A percentile compares a stretch with the other conserved stretches of the same genome.
These are phyloP conservation scores for Lentinula raphanica DNA, from an alignment of 768 basidiomycete genomes.

Conservation along the genomic window DNA sequence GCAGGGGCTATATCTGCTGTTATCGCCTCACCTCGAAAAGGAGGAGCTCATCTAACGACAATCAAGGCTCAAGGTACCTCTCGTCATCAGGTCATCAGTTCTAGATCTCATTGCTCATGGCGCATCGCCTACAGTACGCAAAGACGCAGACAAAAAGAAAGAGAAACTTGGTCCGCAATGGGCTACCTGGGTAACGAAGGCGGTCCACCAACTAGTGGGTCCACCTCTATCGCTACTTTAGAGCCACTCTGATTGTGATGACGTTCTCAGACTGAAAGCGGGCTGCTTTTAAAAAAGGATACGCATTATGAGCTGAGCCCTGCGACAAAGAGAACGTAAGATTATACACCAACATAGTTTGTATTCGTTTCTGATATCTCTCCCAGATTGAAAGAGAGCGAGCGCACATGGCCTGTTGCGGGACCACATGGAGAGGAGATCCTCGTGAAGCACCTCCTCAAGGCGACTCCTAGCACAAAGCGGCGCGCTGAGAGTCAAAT, in stretches of 20 bases:
- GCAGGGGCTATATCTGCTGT: neutral
- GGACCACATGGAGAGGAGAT: neutral
- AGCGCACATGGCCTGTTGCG: neutral
- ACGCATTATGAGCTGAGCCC: neutral
- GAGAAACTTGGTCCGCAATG: neutral
- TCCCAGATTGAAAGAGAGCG: neutral
- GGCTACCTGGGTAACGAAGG: neutral
- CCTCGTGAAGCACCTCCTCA: neutral
- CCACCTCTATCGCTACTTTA: neutral
- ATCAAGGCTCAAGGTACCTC: neutral
- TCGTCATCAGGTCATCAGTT: neutral
- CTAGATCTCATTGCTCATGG: neutral
- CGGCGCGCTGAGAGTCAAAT: neutral
- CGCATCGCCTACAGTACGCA: neutral
- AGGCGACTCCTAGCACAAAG: neutral
- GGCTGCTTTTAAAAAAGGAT: neutral
- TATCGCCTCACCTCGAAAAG: neutral
- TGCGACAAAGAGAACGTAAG: neutral
- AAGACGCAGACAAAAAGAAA: neutral
- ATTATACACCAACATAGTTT: neutral
- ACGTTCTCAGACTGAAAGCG: neutral
- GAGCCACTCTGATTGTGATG: neutral
- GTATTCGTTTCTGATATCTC: neutral
- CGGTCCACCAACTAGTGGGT: neutral
- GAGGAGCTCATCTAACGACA: neutral